Base-by-base conservation (phyloP, 2,329 filamentous ascomycete genomes). In the Metarhizium album region DNA sequence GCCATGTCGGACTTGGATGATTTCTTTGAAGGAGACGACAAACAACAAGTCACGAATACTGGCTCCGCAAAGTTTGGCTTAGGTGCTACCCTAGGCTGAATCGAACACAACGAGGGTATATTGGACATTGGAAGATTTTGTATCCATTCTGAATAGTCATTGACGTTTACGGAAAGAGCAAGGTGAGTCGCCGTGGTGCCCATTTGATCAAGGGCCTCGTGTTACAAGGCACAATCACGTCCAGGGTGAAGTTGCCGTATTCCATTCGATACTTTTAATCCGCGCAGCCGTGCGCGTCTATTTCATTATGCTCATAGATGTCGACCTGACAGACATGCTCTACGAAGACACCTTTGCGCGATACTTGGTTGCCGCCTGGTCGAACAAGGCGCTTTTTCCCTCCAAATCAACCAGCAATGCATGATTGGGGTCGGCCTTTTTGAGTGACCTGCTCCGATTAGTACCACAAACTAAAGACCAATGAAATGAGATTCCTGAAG, bases 301-400 rank as follows among this genome's bases (percentile, higher is more conserved):
- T 65, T n/a, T n/a, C 59, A 62, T 65, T 55, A 63, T 57, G 59
- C 54, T 60, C 60, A 58, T 59, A n/a, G 59, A 54, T 51, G 53
- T 55, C 37, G 37, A 18, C 48, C 52, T 33, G 50, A 45, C 50
- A 16, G 49, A 20, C 42, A 22, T 45, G n/a, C 42, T 47, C 51
- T 59, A 70, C 54, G 78, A 75, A 54, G 83, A 76, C 55, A 89
- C 88, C 74, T 91, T 95, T 33, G 90, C 79, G 57, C 81, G 84
- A 69, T 93, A 97, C 71, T 95, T 97, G 24, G 80, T 75, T 20
- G 87, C 87, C 13, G 90, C 90, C 60, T 83, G 83, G 67, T 95
- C 88, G 64, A 97, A 97, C 52, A 90, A 70, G n/a, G 76, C 79
- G 66, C 82, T 88, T 83, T 95, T 97, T 70, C 89, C 87, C 61